Evolutionary conservation across 75 land plant genomes (phyloP).

Genomic region (Azolla pinnata): DNA sequence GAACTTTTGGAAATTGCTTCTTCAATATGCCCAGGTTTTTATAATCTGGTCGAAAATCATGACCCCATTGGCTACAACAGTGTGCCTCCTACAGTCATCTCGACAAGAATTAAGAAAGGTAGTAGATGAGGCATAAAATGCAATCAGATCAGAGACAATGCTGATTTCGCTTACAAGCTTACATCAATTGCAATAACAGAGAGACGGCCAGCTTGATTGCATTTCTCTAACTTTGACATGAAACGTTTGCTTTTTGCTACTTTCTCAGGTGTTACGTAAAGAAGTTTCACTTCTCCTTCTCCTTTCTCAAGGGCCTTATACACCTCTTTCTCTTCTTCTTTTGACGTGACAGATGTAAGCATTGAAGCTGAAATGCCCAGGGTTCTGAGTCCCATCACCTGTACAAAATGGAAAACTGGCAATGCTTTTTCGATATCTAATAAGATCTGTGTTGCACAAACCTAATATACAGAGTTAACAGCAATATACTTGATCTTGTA

Average conservation of each 20-base stretch:
- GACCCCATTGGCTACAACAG: constrained; percentile 99
- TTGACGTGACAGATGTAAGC: constrained; percentile 89
- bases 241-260: constrained; percentile 98
- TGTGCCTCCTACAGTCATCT: constrained; percentile 87
- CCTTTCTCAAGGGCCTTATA: constrained; percentile 87
- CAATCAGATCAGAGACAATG: background rate
- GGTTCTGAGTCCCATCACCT: constrained; percentile 95
- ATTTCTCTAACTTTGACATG: constrained; percentile 96
- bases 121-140: background rate
- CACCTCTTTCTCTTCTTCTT: constrained; percentile 78
- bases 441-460: background rate
- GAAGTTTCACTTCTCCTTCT: constrained; percentile 67
- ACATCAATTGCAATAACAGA: constrained; percentile 86
- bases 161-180: constrained; percentile 16
- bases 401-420: too few species aligned
- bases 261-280: constrained; percentile 98
- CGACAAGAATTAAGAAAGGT: background rate
- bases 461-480: background rate
- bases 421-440: too few species aligned
- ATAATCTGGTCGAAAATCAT: constrained; percentile 98
- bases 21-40: constrained; percentile 90
- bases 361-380: constrained; percentile 76
- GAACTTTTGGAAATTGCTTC: constrained; percentile 90
- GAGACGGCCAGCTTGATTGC: constrained; percentile 87
- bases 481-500: constrained; percentile 79